These are phyloP conservation scores for Candida argentea DNA, from an alignment of 805 yeast genomes.

Conservation along the genomic window DNA sequence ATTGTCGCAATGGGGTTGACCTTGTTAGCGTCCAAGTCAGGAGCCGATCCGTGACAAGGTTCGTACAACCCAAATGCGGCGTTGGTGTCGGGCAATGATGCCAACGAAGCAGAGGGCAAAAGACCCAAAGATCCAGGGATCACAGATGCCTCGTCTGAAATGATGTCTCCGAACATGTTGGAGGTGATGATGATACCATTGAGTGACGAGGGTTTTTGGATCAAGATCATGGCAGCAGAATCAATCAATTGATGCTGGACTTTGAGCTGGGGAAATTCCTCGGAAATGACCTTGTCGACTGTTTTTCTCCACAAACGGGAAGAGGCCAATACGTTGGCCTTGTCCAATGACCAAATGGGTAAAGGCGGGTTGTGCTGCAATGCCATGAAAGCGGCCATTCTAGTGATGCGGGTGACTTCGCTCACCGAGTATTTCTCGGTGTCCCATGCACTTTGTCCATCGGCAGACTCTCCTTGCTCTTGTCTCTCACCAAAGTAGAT, in stretches of 20 bases:
- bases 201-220: slow-evolving; percentile 81
- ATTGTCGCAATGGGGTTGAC: slow-evolving; percentile 96
- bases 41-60: slow-evolving; percentile 98
- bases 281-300: slow-evolving; percentile 70
- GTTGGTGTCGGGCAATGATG: slow-evolving; percentile 94
- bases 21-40: slow-evolving; percentile 77
- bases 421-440: slow-evolving; percentile 86
- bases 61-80: slow-evolving; percentile 93
- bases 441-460: slow-evolving; percentile 74
- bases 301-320: slow-evolving; percentile 95
- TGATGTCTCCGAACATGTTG: slow-evolving; percentile 98
- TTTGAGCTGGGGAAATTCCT: slow-evolving; percentile 83
- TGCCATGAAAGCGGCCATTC: slow-evolving; percentile 98
- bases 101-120: slow-evolving; percentile 91
- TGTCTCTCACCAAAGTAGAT: slow-evolving; percentile 93
- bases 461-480: slow-evolving; percentile 71
- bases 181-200: slow-evolving; percentile 90
- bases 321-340: slow-evolving; percentile 95
- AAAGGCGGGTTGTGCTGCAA: slow-evolving; percentile 87
- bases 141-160: slow-evolving; percentile 95
- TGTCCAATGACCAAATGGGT: slow-evolving; percentile 93
- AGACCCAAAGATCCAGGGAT: slow-evolving; percentile 97
- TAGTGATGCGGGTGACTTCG: slow-evolving; percentile 89
- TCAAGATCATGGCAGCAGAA: slow-evolving; percentile 97
- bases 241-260: slow-evolving; percentile 94